These are phyloP conservation scores for Diaporthe ilicicola DNA, from an alignment of 2,329 filamentous ascomycete genomes.

Conservation along the genomic window DNA sequence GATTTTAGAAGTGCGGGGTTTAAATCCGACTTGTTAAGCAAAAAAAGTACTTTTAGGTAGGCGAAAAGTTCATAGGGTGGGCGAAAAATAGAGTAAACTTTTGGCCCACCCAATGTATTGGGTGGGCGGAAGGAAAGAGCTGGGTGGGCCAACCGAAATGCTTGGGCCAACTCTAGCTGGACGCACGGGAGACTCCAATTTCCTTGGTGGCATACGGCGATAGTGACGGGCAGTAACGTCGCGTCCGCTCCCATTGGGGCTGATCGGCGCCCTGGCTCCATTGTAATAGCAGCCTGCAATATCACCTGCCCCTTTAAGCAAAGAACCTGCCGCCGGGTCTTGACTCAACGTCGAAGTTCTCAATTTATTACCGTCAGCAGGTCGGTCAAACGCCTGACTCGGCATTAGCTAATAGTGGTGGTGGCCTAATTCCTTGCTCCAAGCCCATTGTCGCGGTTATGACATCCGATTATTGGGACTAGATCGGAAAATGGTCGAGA, in stretches of 20 bases:
- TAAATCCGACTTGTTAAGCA: no score
- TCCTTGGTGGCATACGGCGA: constrained; percentile 18
- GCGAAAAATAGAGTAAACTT: no score
- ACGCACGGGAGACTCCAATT: constrained; percentile 17
- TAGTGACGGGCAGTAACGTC: constrained; percentile 21
- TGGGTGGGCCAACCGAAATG: no score
- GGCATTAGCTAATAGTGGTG: constrained; percentile 6
- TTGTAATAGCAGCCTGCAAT: not conserved
- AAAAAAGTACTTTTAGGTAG: no score
- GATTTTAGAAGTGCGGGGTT: no score
- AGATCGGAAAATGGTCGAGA: not conserved
- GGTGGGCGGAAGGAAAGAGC: no score
- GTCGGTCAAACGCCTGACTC: not conserved
- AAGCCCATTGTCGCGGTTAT: not conserved
- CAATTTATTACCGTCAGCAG: not conserved
- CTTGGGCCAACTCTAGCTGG: no score
- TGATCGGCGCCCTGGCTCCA: constrained; percentile 12
- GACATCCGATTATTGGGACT: not conserved
- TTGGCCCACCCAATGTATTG: no score
- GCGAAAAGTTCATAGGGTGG: no score
- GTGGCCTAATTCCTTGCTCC: not conserved
- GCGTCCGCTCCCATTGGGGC: constrained; percentile 7
- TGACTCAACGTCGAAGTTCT: not conserved
- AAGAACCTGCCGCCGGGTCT: not conserved
- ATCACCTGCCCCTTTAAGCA: constrained; percentile 19